Conservation (phyloP, 2,329 filamentous ascomycete genomes). For the Aureobasidium melanogenum region DNA sequence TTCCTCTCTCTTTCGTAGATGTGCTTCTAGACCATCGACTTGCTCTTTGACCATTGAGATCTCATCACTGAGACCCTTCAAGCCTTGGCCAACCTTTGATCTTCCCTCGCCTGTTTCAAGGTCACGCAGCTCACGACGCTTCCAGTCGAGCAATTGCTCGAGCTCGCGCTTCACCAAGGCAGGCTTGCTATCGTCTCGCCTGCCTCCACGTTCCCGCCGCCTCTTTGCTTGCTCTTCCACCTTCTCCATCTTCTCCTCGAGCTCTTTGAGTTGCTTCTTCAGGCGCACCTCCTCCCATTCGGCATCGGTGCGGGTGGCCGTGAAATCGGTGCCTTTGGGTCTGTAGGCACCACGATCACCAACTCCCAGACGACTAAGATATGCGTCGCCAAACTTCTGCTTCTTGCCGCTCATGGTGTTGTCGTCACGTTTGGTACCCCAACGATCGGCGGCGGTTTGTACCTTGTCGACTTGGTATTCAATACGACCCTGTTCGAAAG, state of each 20-base stretch:
- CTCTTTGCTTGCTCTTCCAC: conserved; percentile 61
- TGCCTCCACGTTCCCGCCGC: conserved; percentile 35
- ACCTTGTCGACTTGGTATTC: conserved; percentile 83
- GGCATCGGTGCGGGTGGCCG: conserved; percentile 68
- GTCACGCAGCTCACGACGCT: conserved; percentile 68
- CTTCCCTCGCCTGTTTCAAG: conserved; percentile 63
- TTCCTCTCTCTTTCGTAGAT: conserved; percentile 67
- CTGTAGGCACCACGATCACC: conserved; percentile 69
- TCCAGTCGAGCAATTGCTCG: conserved; percentile 91
- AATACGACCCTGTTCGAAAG: conserved; percentile 92
- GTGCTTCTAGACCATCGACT: conserved; percentile 78
- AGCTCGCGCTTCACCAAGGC: conserved; percentile 89
- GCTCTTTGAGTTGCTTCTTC: conserved; percentile 81
- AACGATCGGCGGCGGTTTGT: conserved; percentile 56
- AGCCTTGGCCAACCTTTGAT: conserved; percentile 58
- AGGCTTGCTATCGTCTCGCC: conserved; percentile 68
- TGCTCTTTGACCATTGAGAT: conserved; percentile 87
- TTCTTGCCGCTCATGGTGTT: conserved; percentile 80
- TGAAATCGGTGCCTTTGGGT: conserved; percentile 83
- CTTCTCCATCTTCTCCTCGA: conserved; percentile 78
- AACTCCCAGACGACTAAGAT: conserved; percentile 78
- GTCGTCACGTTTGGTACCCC: conserved; percentile 72
- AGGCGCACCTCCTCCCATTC: conserved; percentile 97
- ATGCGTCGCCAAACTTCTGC: conserved; percentile 95
- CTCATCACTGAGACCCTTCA: conserved; percentile 77